Percentiles rank a stretch among this genome's conserved stretches.
Evolutionary conservation across 805 yeast genomes (phyloP).

Genomic region (Candida vaughaniae): DNA sequence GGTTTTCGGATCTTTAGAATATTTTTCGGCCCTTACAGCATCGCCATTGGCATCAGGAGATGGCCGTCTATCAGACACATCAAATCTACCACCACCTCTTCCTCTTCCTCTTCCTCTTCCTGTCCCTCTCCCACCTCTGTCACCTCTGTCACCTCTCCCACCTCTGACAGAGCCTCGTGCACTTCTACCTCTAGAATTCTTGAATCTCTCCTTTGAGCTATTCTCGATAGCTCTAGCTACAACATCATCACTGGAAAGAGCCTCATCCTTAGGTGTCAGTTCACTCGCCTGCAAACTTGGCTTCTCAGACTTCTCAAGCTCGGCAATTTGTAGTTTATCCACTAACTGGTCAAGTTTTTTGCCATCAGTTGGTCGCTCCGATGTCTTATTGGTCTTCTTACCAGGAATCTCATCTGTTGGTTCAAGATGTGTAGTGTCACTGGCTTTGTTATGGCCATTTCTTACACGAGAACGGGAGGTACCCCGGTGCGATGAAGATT

Average conservation of each 20-base stretch:
- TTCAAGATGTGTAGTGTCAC: no score
- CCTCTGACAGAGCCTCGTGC: conserved; percentile 9
- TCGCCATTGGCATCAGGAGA: neutral
- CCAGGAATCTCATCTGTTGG: no score
- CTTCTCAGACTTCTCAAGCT: no score
- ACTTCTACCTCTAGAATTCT: neutral
- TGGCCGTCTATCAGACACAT: neutral
- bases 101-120: conserved; percentile 17
- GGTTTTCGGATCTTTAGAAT: neutral
- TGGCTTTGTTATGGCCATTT: no score
- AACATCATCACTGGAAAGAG: conserved; percentile 7
- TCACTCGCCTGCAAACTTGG: no score
- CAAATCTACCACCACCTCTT: conserved; percentile 3
- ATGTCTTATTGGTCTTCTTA: no score
- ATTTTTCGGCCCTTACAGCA: neutral
- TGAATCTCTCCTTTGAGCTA: conserved; percentile 6
- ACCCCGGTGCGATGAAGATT: no score
- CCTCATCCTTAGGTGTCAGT: no score
- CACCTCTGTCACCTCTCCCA: conserved; percentile 7
- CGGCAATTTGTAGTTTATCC: no score
- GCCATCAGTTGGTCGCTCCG: no score
- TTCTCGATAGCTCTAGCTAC: conserved; percentile 8
- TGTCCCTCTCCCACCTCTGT: conserved; percentile 10
- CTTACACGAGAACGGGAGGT: no score
- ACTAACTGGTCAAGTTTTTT: no score